Evolutionary conservation across 2,329 filamentous ascomycete genomes (phyloP), one percentile per base, ranked within the genome.

Genomic region (Huntiella abstrusa): DNA sequence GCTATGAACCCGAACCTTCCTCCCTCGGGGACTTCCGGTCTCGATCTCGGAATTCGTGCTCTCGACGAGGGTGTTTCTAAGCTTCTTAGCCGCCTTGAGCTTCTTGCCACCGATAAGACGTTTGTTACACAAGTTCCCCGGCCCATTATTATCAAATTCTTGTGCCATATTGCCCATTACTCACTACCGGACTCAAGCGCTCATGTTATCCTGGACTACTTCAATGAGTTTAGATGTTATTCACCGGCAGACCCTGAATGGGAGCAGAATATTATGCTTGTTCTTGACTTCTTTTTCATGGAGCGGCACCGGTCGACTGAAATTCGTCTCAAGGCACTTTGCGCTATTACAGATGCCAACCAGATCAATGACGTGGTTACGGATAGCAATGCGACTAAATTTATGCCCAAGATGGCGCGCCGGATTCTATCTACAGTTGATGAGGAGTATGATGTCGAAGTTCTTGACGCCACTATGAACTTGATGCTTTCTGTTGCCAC

Each of bases 181-280:
- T 67, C 74, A 33, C 66, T 85, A 6, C 75, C 76, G 4, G 76
- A 85, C 55, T 70, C 71, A 3, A 72, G 75, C 6, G 77, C 72
- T 1, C 70, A 69, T 41, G 64, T 79, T 8, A 70, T 84, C 17
- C 68, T 85, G 38, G 70, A 75, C 39, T 75, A 83, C 56, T 81
- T 79, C 52, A 69, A 71, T 47, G 73, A 82, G 45, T 79, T 80
- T 52, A 68, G 78, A 40, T 77, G 75, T 54, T 81, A 82, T 54
- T 80, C 78, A 39, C 81, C 81, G 2, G 82, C 80, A 0, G 78
- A 83, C 53, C 60, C 68, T 41, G 65, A 73, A 33, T 86, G 80
- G 81, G 69, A 80, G 51, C 61, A 68, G 2, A 80, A 83, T 45
- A 64, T 80, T 46, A 62, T 64, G 12, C 61, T 73, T 19, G 67